Conservation (phyloP, 306 rosid species). For the Fragaria vesca region DNA sequence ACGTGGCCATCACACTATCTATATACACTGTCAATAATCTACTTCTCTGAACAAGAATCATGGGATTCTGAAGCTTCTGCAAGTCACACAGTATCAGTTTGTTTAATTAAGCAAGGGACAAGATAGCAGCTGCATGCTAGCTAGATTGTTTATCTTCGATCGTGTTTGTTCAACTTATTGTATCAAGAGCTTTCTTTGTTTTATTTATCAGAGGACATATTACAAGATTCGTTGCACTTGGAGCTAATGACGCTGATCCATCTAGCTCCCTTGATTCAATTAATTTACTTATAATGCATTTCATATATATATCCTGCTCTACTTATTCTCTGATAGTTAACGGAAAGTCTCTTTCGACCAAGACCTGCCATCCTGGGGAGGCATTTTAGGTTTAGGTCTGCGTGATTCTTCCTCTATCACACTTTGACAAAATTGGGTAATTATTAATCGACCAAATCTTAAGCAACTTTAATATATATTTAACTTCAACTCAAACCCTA, state of each 20-base stretch:
- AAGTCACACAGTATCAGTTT: neutral
- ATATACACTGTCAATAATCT: neutral
- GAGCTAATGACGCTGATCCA: neutral
- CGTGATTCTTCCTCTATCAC: neutral
- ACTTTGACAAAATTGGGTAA: neutral
- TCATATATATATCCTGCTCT: neutral
- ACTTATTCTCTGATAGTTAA: neutral
- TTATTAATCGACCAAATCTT: neutral
- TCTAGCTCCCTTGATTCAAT: neutral
- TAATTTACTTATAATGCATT: neutral
- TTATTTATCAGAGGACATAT: neutral
- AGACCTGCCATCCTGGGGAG: neutral
- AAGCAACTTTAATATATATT: neutral
- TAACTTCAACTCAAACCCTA: neutral
- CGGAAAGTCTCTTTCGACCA: neutral
- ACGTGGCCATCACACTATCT: conserved; percentile 23
- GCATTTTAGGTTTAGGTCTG: neutral
- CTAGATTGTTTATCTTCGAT: neutral
- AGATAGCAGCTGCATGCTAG: neutral
- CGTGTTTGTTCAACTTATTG: neutral
- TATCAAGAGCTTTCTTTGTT: conserved; percentile 5
- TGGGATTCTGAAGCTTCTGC: conserved; percentile 1
- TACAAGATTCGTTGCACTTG: conserved; percentile 4
- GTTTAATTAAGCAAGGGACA: neutral
- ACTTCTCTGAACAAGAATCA: neutral